Percentiles rank a stretch among this genome's conserved stretches.
These are phyloP conservation scores for Zymoseptoria crescenta DNA, from an alignment of 2,329 filamentous ascomycete species.

Conservation along the genomic window DNA sequence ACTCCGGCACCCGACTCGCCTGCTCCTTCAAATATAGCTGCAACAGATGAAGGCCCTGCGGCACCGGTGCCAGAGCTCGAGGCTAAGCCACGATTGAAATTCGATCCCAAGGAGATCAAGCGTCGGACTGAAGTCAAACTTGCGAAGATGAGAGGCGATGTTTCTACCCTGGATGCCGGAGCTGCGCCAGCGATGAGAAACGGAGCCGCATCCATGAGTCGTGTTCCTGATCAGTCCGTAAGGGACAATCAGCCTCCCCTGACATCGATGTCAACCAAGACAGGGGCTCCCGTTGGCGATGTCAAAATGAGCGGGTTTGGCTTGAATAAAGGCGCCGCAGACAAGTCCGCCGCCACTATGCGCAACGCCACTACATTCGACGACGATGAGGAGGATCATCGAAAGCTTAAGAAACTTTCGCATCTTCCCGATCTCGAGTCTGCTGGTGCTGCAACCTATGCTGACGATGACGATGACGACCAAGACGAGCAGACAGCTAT, in stretches of 20 bases:
- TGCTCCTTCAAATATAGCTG: constrained; percentile 3
- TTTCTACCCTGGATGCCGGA: constrained; percentile 50
- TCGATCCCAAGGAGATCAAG: constrained; percentile 76
- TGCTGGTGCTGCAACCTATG: constrained; percentile 41
- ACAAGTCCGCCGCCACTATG: constrained; percentile 66
- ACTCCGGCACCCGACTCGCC: constrained; percentile 8
- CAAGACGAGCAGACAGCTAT: constrained; percentile 42
- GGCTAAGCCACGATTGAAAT: constrained; percentile 76
- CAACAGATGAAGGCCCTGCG: constrained; percentile 34
- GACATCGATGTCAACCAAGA: background rate
- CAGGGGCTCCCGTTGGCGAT: constrained; percentile 10
- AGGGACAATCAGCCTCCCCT: constrained; percentile 8
- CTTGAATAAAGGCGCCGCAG: constrained; percentile 60
- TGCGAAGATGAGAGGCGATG: constrained; percentile 39
- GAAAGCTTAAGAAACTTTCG: constrained; percentile 86
- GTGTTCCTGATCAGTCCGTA: constrained; percentile 16
- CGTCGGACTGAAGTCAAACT: constrained; percentile 64
- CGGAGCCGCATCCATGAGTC: constrained; percentile 16
- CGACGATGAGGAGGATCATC: constrained; percentile 77
- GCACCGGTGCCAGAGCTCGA: constrained; percentile 75
- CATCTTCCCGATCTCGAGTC: constrained; percentile 55
- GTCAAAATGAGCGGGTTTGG: constrained; percentile 79
- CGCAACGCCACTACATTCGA: constrained; percentile 37
- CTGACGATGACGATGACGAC: constrained; percentile 43
- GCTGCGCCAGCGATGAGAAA: constrained; percentile 36